Percentiles rank a stretch among this genome's conserved stretches.
phyloP scores from a whole-genome alignment of 768 basidiomycete genomes.

The Pleurotus ostreatus region DNA sequence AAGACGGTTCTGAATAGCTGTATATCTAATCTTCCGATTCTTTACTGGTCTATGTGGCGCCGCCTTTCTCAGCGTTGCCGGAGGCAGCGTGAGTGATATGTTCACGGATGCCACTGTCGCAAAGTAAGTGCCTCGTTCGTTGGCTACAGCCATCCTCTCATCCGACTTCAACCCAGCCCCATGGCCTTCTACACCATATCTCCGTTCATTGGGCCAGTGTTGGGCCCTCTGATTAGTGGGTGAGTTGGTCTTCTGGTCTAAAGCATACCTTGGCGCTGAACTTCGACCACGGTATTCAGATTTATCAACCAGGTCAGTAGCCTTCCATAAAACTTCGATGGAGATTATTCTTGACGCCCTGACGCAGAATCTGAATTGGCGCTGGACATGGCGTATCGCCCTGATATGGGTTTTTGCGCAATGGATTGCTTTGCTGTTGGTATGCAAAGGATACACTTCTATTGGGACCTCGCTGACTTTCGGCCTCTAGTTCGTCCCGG shows the following conservation, averaged over 20 bases:
- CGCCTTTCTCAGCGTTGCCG: constrained; percentile 53
- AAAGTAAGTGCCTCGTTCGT: constrained; percentile 36
- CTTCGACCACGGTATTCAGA: constrained; percentile 19
- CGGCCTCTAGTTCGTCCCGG: constrained; percentile 52
- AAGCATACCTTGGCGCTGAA: background rate
- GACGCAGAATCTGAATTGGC: constrained; percentile 52
- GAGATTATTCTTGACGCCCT: constrained; percentile 3
- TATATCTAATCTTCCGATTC: constrained; percentile 57
- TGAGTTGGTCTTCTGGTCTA: constrained; percentile 23
- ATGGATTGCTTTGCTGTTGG: constrained; percentile 45
- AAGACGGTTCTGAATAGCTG: constrained; percentile 26
- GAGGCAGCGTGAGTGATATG: constrained; percentile 53
- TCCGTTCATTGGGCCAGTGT: constrained; percentile 47
- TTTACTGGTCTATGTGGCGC: constrained; percentile 55
- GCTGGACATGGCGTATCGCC: constrained; percentile 75
- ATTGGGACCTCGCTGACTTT: background rate
- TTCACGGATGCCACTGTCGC: constrained; percentile 55
- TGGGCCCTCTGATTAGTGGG: constrained; percentile 60
- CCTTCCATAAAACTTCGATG: background rate
- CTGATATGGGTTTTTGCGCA: constrained; percentile 67
- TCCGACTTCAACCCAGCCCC: constrained; percentile 23
- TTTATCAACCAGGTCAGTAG: constrained; percentile 63
- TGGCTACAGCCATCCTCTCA: background rate
- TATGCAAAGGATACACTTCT: constrained; percentile 22
- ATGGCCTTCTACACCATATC: constrained; percentile 55